phyloP scores from a whole-genome alignment of 805 yeast species.

The Lipomyces yamanashiensis region DNA sequence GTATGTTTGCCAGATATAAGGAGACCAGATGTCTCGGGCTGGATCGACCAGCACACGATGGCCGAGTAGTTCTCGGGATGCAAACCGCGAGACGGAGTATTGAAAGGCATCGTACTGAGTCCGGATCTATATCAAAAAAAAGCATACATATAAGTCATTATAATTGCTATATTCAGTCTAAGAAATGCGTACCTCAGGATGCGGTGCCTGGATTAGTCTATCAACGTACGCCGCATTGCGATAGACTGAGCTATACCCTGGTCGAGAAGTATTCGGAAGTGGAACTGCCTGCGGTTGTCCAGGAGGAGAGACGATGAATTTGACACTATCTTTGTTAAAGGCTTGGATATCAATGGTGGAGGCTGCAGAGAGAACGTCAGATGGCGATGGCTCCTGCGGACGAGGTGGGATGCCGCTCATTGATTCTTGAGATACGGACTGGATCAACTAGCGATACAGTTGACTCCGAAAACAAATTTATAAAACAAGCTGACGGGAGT shows the following conservation, averaged over 20 bases:
- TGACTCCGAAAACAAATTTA: no score
- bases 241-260: slow-evolving; percentile 59
- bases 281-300: slow-evolving; percentile 47
- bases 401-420: slow-evolving; percentile 21
- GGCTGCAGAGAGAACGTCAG: slow-evolving; percentile 22
- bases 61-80: slow-evolving; percentile 49
- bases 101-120: slow-evolving; percentile 50
- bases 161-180: not conserved
- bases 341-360: slow-evolving; percentile 3
- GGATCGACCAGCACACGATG: slow-evolving; percentile 46
- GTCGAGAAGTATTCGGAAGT: slow-evolving; percentile 49
- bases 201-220: slow-evolving; percentile 41
- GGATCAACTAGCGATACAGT: no score
- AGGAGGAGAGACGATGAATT: slow-evolving; percentile 10
- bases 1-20: slow-evolving; percentile 55
- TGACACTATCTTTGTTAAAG: slow-evolving; percentile 29
- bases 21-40: slow-evolving; percentile 48
- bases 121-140: slow-evolving; percentile 38
- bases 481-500: no score
- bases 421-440: no score
- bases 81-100: slow-evolving; percentile 39
- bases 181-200: slow-evolving; percentile 41
- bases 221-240: slow-evolving; percentile 51
- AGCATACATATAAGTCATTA: not conserved
- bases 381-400: slow-evolving; percentile 15